Base-by-base conservation (phyloP, 1,139 yeast genomes). In the Nakaseomyces glabratus region DNA sequence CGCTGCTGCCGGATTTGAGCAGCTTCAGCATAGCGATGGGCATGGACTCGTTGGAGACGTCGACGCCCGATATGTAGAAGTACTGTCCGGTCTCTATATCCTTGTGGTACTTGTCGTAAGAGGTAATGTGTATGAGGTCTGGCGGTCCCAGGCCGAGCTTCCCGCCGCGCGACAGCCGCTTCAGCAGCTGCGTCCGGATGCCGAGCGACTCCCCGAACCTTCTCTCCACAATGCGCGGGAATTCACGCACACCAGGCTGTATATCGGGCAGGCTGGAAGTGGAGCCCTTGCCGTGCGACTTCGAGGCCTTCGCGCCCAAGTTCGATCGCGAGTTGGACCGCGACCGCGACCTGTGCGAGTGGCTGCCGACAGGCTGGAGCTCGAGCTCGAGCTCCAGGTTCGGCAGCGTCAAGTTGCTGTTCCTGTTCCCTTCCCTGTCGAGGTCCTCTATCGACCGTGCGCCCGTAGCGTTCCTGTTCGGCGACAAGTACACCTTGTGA, bases 1-100 rank as follows among this genome's bases (percentile, higher is more conserved):
- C 45, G 7, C 38, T 32, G 6, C 38, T 31, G 23, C 39, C 33
- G 17, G 37, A 40, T 35, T 79, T 76, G 42, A 86, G 65, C 26
- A 82, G 81, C 43, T 88, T 86, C 47, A 90, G 58, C 39, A 86
- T 80, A 40, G 82, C 82, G 21, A 79, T 73, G 5, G 81, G 72
- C 29, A 79, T 73, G 1, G 76, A 71, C 3, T 71, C 62, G 7
- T 75, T 66, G 1, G 80, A 71, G 1, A 73, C 63, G 47, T 79
- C 82, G 9, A 77, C 58, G 1, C 88, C 86, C 1, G 77, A 69
- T 36, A 75, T 63, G 36, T 49, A 60, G 34, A 62, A 64, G 31
- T 60, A 63, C 36, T 63, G 63, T 0, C 74, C 73, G 10, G 57
- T 49, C 35, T 68, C 72, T 20, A 58, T 28, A 24, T 60, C 58